Percentiles rank a stretch among this genome's conserved stretches.
These are phyloP conservation scores for Ogataea nakhonphanomensis DNA, from an alignment of 805 yeast genomes.

Conservation along the genomic window DNA sequence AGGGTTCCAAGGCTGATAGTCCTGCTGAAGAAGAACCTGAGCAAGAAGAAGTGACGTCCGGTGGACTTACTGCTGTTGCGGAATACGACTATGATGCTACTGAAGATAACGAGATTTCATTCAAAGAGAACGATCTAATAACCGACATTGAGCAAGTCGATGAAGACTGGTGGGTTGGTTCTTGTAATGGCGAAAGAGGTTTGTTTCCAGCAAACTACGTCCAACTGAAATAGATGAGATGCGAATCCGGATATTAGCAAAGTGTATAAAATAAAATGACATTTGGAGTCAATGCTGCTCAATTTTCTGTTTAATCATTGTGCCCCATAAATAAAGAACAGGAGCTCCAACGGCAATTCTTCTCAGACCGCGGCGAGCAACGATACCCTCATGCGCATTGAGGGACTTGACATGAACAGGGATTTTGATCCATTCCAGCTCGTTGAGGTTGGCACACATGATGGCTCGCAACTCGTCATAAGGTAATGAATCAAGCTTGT, in stretches of 20 bases:
- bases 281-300: background rate
- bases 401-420: slow-evolving; percentile 67
- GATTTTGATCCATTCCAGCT: slow-evolving; percentile 70
- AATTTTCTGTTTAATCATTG: slow-evolving; percentile 19
- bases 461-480: slow-evolving; percentile 22
- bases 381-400: slow-evolving; percentile 85
- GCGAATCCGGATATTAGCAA: slow-evolving; percentile 1
- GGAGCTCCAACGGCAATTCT: slow-evolving; percentile 51
- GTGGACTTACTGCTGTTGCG: slow-evolving; percentile 53
- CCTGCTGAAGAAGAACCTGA: slow-evolving; percentile 15
- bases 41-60: slow-evolving; percentile 13
- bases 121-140: slow-evolving; percentile 79
- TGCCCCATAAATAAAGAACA: slow-evolving; percentile 47
- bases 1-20: slow-evolving; percentile 13
- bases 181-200: slow-evolving; percentile 71
- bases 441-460: slow-evolving; percentile 55
- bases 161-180: slow-evolving; percentile 98
- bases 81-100: slow-evolving; percentile 82
- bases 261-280: slow-evolving; percentile 7
- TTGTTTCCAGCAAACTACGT: slow-evolving; percentile 94
- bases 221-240: slow-evolving; percentile 17
- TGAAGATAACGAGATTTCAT: slow-evolving; percentile 87
- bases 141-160: slow-evolving; percentile 83
- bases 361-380: slow-evolving; percentile 66
- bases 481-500: slow-evolving; percentile 22